Percentiles rank a stretch among this genome's conserved stretches.
These are phyloP conservation scores for Picocystis salinarum DNA, from an alignment of 139 green algal genomes.

Conservation along the genomic window DNA sequence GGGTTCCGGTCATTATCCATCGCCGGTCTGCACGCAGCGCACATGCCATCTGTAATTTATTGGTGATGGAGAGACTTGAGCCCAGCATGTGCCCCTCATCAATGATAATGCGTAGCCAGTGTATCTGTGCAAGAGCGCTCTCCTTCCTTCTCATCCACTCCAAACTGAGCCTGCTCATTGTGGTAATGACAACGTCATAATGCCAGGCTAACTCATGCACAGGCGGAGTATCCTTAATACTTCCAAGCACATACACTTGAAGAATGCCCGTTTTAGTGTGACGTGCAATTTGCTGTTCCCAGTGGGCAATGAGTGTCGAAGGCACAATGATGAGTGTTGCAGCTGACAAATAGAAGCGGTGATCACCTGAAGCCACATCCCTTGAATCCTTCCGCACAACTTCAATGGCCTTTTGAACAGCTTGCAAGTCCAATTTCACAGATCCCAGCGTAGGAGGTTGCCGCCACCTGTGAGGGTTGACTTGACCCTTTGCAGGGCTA, in stretches of 20 bases:
- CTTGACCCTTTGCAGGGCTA: neutral
- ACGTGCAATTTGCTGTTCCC: constrained; percentile 41
- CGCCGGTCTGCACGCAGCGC: constrained; percentile 48
- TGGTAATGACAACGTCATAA: constrained; percentile 50
- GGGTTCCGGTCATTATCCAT: constrained; percentile 85
- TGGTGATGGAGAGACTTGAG: constrained; percentile 47
- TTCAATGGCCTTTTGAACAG: constrained; percentile 19
- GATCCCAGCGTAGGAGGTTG: constrained; percentile 4
- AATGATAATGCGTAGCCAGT: constrained; percentile 77
- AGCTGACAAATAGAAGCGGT: constrained; percentile 48
- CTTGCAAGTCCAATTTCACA: constrained; percentile 25
- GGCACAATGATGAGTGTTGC: constrained; percentile 87
- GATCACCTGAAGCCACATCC: neutral
- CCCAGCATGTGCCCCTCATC: constrained; percentile 88
- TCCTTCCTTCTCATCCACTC: constrained; percentile 22
- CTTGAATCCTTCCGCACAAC: constrained; percentile 3
- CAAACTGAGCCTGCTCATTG: constrained; percentile 33
- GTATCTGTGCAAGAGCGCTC: constrained; percentile 30
- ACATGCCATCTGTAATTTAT: constrained; percentile 55
- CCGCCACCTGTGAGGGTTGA: constrained; percentile 6
- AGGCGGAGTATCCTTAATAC: neutral
- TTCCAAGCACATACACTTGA: constrained; percentile 28
- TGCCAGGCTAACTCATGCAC: constrained; percentile 56
- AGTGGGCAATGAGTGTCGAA: constrained; percentile 61
- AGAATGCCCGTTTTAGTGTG: constrained; percentile 26